Evolutionary conservation across 345 rosid genomes (phyloP).

Genomic region (Erucastrum elatum): DNA sequence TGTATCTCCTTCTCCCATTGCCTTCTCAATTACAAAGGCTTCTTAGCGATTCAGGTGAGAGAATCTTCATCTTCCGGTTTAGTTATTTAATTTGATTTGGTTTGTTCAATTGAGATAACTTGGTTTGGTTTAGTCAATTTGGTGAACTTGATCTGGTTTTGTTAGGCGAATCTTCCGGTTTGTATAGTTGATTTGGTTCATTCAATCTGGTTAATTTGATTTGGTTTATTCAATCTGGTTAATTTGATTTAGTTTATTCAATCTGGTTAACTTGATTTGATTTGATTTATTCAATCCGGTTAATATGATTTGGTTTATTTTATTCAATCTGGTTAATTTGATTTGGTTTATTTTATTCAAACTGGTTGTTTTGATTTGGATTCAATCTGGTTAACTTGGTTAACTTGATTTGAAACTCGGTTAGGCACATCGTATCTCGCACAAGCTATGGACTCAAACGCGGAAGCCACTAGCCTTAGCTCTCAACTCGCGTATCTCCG

Average conservation of each 20-base stretch:
- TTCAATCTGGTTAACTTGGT: background rate
- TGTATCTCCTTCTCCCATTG: slow-evolving; percentile 97
- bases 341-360: background rate
- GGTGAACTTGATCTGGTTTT: background rate
- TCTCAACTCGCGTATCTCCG: slow-evolving; percentile 86
- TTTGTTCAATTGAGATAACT: background rate
- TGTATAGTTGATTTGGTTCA: background rate
- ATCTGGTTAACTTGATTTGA: background rate
- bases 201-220: background rate
- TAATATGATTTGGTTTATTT: background rate
- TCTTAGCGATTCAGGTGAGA: slow-evolving; percentile 85
- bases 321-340: background rate
- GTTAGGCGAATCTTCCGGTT: background rate
- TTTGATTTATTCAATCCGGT: background rate
- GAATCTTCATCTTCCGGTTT: background rate
- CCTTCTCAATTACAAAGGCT: slow-evolving; percentile 94
- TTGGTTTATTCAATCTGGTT: background rate
- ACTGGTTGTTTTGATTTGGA: background rate
- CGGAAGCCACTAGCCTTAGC: slow-evolving; percentile 88
- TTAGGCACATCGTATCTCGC: slow-evolving; percentile 91
- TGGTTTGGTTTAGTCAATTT: too few relatives aligned
- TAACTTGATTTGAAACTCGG: background rate
- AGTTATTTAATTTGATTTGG: background rate
- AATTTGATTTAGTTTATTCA: background rate
- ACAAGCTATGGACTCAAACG: slow-evolving; percentile 76